A percentile compares a stretch with the other conserved stretches of the same genome.
These are phyloP conservation scores for Boechera stricta DNA, from an alignment of 345 rosid species.

Conservation along the genomic window DNA sequence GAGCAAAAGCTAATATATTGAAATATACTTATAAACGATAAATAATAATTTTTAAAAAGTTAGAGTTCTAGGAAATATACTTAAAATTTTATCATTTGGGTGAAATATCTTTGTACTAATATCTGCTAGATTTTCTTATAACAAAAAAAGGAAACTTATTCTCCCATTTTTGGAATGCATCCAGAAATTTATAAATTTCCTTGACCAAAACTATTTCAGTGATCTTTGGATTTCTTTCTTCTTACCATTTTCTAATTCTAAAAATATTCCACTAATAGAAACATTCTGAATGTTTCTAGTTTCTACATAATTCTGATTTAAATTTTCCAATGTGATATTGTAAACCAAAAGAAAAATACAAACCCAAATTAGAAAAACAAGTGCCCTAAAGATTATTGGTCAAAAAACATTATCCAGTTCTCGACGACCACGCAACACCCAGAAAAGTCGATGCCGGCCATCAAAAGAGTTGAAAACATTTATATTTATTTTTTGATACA, in stretches of 20 bases:
- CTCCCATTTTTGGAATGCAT: constrained; percentile 13
- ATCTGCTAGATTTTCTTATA: not conserved
- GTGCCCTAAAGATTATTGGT: constrained; percentile 20
- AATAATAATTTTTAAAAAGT: not conserved
- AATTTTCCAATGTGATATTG: not conserved
- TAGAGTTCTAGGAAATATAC: not conserved
- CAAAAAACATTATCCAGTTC: constrained; percentile 3
- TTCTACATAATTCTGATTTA: too few relatives aligned
- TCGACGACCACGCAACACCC: constrained; percentile 15
- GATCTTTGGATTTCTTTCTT: not conserved
- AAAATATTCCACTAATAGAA: too few relatives aligned
- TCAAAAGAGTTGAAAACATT: constrained; percentile 6
- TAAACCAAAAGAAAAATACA: too few relatives aligned
- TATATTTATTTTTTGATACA: not conserved
- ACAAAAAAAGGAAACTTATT: not conserved
- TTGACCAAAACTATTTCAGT: constrained; percentile 12
- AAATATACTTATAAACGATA: not conserved
- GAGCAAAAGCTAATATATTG: not conserved
- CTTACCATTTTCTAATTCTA: not conserved
- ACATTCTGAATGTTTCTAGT: too few relatives aligned
- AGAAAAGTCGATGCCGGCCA: not conserved
- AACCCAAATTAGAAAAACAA: not conserved
- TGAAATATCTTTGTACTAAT: not conserved
- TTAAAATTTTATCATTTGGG: not conserved
- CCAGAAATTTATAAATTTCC: not conserved